A percentile compares a stretch with the other conserved stretches of the same genome.
phyloP scores from a whole-genome alignment of 345 rosid species.

The Luvunga scandens region DNA sequence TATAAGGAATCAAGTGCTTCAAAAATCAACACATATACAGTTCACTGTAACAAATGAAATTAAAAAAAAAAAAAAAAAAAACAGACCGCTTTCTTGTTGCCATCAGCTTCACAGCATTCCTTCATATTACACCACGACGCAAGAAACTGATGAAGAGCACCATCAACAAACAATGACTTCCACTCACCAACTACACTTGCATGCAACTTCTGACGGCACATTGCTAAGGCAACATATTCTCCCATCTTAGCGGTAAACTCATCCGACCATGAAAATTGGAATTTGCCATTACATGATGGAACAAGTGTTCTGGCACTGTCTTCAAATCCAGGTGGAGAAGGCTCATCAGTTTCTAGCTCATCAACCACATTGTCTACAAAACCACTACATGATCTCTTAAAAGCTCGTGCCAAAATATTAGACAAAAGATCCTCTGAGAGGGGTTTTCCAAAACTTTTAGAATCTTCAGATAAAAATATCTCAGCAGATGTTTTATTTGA shows the following conservation, averaged over 20 bases:
- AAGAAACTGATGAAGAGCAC: constrained; percentile 39
- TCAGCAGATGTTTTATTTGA: constrained; percentile 22
- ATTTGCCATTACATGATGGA: constrained; percentile 37
- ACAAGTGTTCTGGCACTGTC: constrained; percentile 22
- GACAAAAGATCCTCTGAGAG: constrained; percentile 36
- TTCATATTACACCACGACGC: constrained; percentile 29
- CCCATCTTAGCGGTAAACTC: constrained; percentile 44
- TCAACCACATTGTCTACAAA: constrained; percentile 32
- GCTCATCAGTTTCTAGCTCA: constrained; percentile 45
- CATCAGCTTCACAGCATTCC: constrained; percentile 17
- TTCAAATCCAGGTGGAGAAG: constrained; percentile 72
- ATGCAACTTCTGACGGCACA: constrained; percentile 84
- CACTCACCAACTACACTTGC: constrained; percentile 60
- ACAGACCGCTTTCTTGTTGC: constrained; percentile 24
- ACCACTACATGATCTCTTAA: constrained; percentile 34
- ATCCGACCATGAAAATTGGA: constrained; percentile 37
- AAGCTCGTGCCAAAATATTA: constrained; percentile 37
- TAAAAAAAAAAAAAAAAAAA: not conserved
- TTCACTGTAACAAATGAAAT: not conserved
- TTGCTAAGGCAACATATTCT: constrained; percentile 59
- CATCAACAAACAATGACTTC: constrained; percentile 44
- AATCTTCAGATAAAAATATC: constrained; percentile 19
- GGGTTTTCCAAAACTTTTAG: constrained; percentile 29
- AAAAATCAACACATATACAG: not conserved
- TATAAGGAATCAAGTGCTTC: not conserved